These are phyloP conservation scores for Didymella segeticola DNA, from an alignment of 2,329 filamentous ascomycete species.

Conservation along the genomic window DNA sequence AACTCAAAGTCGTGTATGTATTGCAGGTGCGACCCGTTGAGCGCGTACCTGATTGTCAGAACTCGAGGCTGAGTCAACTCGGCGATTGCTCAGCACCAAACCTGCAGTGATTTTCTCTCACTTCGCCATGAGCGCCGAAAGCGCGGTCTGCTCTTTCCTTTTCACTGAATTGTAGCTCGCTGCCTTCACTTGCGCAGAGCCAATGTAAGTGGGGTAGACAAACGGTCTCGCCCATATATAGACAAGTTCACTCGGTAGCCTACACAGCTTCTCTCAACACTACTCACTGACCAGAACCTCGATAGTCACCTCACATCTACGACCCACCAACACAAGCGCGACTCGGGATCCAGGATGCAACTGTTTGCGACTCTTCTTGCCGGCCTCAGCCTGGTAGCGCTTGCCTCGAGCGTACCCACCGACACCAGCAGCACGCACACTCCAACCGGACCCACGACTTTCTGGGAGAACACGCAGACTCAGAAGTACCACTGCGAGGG, in stretches of 20 bases:
- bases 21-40: neutral
- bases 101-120: neutral
- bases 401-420: slow-evolving; percentile 1
- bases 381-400: neutral
- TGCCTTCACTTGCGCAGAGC: slow-evolving; percentile 3
- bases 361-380: neutral
- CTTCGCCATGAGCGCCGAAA: too few species aligned
- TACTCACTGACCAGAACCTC: neutral
- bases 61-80: neutral
- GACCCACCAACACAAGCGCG: neutral
- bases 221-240: neutral
- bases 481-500: slow-evolving; percentile 1
- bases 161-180: neutral
- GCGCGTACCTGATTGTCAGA: neutral
- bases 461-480: neutral
- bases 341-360: neutral
- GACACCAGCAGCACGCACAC: neutral
- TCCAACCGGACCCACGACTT: neutral
- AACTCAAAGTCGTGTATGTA: neutral
- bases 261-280: too few species aligned
- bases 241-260: neutral
- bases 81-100: neutral
- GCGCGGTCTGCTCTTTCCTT: neutral
- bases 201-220: neutral
- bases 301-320: neutral